Base-by-base conservation (phyloP, 345 rosid genomes). In the Brassica incana region DNA sequence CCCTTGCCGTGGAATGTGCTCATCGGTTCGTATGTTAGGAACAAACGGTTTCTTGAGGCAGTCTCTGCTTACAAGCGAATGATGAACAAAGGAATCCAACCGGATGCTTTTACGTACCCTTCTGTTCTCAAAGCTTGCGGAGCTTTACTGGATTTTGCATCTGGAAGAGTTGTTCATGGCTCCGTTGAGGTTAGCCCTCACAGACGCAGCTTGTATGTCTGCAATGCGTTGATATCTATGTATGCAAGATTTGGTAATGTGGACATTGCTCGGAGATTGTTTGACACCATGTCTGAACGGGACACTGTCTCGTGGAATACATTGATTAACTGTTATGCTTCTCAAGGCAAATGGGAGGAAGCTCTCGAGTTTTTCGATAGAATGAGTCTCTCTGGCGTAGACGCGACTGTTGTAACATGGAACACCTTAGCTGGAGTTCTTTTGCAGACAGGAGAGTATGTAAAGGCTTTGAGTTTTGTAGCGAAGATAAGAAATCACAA, bases 221-320 rank as follows among this genome's bases (percentile, higher is more conserved):
- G 86, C 78, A 93, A 93, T 60, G 88, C 94, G 3, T 79, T 93
- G 88, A 81, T 91, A 52, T 85, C 97, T 1, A 89, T 93, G 97
- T 91, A 93, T 77, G 83, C 85, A 35, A 88, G 86, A 79, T 80
- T 85, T 72, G 92, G 93, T 16, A 71, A 81, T 72, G 79, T 91
- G 67, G 84, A 78, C 38, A 73, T 80, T 81, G 92, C 94, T 14
- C 83, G 80, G 18, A 27, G 27, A 36, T 73, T 93, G 84, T 93
- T 93, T 80, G 90, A 91, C 27, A 72, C 77, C 58, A 91, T 93
- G 94, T 82, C 78, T 0, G 83, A 83, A 61, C 88, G 86, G 77
- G 97, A 93, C 81, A 84, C 80, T 69, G 89, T 93, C 62, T 88
- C 97, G 69, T 93, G 98, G 98, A 93, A 91, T 74, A 76, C 92